Evolutionary conservation across 1,284 basidiomycete species (phyloP), one percentile per base, ranked within the genome.

Genomic region (Ustilago xerochloae): DNA sequence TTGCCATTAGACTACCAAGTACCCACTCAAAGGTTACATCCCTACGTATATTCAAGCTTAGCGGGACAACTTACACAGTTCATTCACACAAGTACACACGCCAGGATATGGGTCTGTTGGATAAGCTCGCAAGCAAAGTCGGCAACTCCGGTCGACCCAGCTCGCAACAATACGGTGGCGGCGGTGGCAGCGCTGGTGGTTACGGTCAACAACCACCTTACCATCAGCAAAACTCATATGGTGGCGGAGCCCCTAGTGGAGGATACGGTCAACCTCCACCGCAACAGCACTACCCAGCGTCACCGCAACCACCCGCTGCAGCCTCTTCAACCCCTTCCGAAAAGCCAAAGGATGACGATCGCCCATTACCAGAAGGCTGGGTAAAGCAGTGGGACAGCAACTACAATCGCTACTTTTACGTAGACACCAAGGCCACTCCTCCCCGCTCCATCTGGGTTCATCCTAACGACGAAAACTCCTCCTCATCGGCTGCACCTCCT

Each of bases 341-440:
- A 49, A 75, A 78, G 53, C 48, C 56, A 6, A 56, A 46, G 45
- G 76, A 78, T 26, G 77, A 79, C 60, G 51, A 75, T 26, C 70
- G 80, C 6, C 74, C 78, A 0, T 52, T 81, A 9, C 79, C 79
- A 6, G 68, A 75, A 1, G 80, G 80, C 35, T 82, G 79, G 79
- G 76, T 81, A 33, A 79, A 80, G 76, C 80, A 82, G 58, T 82
- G 72, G 70, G 78, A 82, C 53, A 55, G 32, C 63, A 80, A 82
- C 63, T 82, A 84, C 73, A 74, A 64, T 28, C 75, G 75, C 39
- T 72, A 78, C 75, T 84, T 83, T 39, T 84, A 78, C 69, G 82
- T 84, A 24, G 79, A 84, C 60, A 84, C 82, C 16, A 54, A 58
- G 18, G 71, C 75, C 6, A 78, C 68, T 13, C 82, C 82, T 6